Evolutionary conservation across 306 rosid species (phyloP), one percentile per base, ranked within the genome.

Genomic region (Pachyrhizus erosus): DNA sequence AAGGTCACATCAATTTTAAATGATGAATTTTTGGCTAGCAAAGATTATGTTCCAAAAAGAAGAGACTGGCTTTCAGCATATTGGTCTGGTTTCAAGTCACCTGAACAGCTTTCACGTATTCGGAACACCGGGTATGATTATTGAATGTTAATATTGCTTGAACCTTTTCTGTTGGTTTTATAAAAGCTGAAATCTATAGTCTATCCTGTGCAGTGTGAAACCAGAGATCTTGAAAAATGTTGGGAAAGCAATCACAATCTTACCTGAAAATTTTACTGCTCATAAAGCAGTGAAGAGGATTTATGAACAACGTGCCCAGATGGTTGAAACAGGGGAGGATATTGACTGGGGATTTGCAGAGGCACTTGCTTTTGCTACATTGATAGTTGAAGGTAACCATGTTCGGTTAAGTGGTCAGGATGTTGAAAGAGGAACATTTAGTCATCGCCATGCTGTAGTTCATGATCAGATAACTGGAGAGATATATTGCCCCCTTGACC

Each of bases 61-160:
- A 89, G 97, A 83, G 98, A 95, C 84, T 95, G 98, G 99, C 98
- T 95, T 85, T 88, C 99, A 23, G 93, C 99, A n/a, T 91, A 95
- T 86, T 95, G 99, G 98, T 62, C 94, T 80, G 99, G 99, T 39
- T 95, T 91, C 82, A 95, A 95, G 92, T 93, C 99, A 77, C 98
- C 97, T 4, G 98, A 91, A 82, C 98, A 94, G 76, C 77, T 91
- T 87, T 94, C 98, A 39, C 94, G 97, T 39, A 87, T 94, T 23
- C 78, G 92, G 39, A 94, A 92, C 82, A 92, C 98, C 62, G 98
- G 97, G 98, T 94, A 89, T 55, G 86, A 37, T 80, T 4, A 79
- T 31, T 10, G 18, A 27, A 37, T 80, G 39, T 40, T 31, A 73
- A n/a, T 27, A 70, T 71, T 84, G 27, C 70, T 71, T 73, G 5